Percentiles rank a stretch among this genome's conserved stretches.
Evolutionary conservation across 1,284 basidiomycete genomes (phyloP).

Genomic region (Ganoderma sinense): DNA sequence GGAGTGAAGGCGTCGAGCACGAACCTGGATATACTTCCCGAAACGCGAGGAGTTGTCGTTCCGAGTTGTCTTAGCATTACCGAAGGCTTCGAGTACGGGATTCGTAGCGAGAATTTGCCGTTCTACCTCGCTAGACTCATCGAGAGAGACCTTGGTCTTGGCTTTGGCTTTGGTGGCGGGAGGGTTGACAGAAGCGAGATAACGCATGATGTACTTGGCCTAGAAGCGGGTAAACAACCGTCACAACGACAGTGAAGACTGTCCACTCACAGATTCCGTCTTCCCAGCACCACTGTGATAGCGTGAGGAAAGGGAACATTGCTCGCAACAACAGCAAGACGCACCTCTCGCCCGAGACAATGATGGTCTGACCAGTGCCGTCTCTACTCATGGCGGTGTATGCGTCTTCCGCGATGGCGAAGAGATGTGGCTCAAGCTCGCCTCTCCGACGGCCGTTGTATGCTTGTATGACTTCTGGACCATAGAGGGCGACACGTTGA

Average conservation of each 20-base stretch:
- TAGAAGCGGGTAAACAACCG: constrained; percentile 40
- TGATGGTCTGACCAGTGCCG: constrained; percentile 96
- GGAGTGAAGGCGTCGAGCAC: constrained; percentile 30
- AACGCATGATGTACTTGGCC: constrained; percentile 99
- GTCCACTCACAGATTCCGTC: constrained; percentile 87
- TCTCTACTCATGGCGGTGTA: constrained; percentile 98
- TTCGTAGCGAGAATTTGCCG: constrained; percentile 98
- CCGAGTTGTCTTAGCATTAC: constrained; percentile 98
- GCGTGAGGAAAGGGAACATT: constrained; percentile 33
- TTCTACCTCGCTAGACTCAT: constrained; percentile 94
- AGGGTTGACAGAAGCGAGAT: constrained; percentile 97
- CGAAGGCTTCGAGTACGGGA: constrained; percentile 98
- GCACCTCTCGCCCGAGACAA: constrained; percentile 97
- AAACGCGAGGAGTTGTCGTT: constrained; percentile 99
- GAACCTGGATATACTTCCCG: constrained; percentile 98
- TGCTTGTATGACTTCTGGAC: constrained; percentile 96
- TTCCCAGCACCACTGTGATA: constrained; percentile 92
- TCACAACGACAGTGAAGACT: neutral
- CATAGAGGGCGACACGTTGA: constrained; percentile 92
- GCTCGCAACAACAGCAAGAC: constrained; percentile 34
- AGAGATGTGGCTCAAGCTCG: constrained; percentile 97
- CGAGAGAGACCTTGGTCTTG: constrained; percentile 74
- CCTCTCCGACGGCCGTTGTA: constrained; percentile 94
- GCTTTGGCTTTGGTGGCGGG: constrained; percentile 69
- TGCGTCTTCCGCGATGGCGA: constrained; percentile 99